Evolutionary conservation across 768 basidiomycete species (phyloP).

Genomic region (Trametes villosa): DNA sequence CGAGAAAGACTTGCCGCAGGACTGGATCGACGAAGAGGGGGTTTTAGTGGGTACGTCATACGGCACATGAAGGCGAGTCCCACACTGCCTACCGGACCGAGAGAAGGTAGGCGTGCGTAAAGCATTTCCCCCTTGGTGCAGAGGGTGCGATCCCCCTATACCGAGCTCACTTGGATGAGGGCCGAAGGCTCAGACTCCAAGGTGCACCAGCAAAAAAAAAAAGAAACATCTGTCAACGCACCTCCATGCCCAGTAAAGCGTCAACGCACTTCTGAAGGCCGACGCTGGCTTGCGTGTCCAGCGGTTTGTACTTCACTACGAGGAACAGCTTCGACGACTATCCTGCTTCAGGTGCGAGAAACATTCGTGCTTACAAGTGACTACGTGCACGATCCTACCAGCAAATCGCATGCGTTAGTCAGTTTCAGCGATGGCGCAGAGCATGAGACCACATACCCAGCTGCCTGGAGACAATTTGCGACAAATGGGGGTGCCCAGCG

Average conservation of each 20-base stretch:
- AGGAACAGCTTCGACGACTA: neutral
- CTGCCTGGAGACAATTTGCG: slow-evolving; percentile 67
- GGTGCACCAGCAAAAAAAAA: neutral
- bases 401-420: slow-evolving; percentile 13
- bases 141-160: no score
- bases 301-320: slow-evolving; percentile 71
- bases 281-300: slow-evolving; percentile 67
- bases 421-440: neutral
- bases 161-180: no score
- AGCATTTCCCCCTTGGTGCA: no score
- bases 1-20: no score
- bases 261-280: slow-evolving; percentile 67
- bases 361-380: slow-evolving; percentile 52
- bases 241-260: slow-evolving; percentile 71
- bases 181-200: neutral
- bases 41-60: no score
- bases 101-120: no score
- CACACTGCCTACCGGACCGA: no score
- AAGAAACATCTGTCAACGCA: slow-evolving; percentile 37
- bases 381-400: slow-evolving; percentile 76
- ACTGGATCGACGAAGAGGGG: no score
- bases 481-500: slow-evolving; percentile 66
- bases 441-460: slow-evolving; percentile 59
- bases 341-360: slow-evolving; percentile 22
- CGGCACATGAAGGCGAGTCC: no score